Evolutionary conservation across 75 land plant genomes (phyloP).

Genomic region (Sequoiadendron giganteum): DNA sequence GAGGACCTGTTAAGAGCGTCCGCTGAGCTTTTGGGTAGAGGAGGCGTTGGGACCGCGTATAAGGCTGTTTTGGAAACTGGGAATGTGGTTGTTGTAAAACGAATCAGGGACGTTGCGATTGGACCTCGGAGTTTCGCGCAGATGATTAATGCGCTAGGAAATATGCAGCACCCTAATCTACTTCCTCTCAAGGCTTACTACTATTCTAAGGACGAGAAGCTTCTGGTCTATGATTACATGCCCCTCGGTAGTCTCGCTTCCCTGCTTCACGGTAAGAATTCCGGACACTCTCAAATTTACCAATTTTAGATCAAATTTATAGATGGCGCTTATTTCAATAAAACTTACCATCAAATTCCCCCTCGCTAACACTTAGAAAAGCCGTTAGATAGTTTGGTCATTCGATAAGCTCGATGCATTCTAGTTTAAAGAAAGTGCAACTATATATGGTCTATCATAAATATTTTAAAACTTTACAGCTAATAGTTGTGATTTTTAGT

Average conservation of each 20-base stretch:
- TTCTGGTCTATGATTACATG: slow-evolving; percentile 68
- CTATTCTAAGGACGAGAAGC: slow-evolving; percentile 56
- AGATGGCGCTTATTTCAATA: too few species aligned
- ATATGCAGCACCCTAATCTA: slow-evolving; percentile 44
- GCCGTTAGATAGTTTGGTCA: too few species aligned
- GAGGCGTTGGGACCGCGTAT: slow-evolving; percentile 60
- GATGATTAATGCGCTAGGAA: slow-evolving; percentile 40
- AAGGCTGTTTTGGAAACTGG: slow-evolving; percentile 63
- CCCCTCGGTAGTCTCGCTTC: slow-evolving; percentile 61
- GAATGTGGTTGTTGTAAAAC: slow-evolving; percentile 57
- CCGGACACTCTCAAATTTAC: too few species aligned
- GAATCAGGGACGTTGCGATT: slow-evolving; percentile 49
- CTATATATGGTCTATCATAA: too few species aligned
- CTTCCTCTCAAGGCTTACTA: slow-evolving; percentile 60
- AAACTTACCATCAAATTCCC: too few species aligned
- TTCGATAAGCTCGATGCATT: too few species aligned
- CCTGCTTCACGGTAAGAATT: slow-evolving; percentile 52
- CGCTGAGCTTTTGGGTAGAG: slow-evolving; percentile 70
- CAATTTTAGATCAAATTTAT: too few species aligned
- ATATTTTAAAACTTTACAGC: too few species aligned
- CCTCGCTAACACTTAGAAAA: too few species aligned
- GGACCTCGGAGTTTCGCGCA: slow-evolving; percentile 41
- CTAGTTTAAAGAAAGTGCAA: too few species aligned
- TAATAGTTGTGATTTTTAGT: too few species aligned
- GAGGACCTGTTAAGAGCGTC: slow-evolving; percentile 71